Evolutionary conservation across 176 grass and related monocot genomes (phyloP).

Genomic region (Lolium rigidum): DNA sequence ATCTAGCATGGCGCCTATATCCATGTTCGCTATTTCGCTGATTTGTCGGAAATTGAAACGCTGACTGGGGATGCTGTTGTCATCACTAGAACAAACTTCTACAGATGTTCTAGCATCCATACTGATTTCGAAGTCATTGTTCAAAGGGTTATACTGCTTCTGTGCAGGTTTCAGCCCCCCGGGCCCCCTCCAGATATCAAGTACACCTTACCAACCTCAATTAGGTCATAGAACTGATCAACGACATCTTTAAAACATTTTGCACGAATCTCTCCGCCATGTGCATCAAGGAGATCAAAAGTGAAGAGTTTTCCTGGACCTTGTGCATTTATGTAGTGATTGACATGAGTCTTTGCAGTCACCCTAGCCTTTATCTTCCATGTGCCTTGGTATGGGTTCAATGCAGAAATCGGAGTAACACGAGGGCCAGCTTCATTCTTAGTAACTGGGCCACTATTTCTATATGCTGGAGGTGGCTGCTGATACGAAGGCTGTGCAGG

Average conservation of each 20-base stretch:
- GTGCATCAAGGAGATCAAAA: slow-evolving; percentile 82
- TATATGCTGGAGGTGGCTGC: slow-evolving; percentile 57
- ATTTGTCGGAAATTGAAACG: slow-evolving; percentile 74
- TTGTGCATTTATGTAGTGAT: slow-evolving; percentile 50
- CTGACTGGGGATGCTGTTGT: slow-evolving; percentile 64
- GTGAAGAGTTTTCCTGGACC: slow-evolving; percentile 80
- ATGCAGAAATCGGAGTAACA: slow-evolving; percentile 63
- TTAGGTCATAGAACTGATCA: slow-evolving; percentile 69
- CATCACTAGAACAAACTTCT: slow-evolving; percentile 66
- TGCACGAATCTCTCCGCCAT: slow-evolving; percentile 74
- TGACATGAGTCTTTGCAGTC: slow-evolving; percentile 64
- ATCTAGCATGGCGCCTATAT: slow-evolving; percentile 59
- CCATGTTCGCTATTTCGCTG: slow-evolving; percentile 73
- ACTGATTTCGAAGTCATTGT: slow-evolving; percentile 70
- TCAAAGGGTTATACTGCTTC: slow-evolving; percentile 71
- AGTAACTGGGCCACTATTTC: slow-evolving; percentile 60
- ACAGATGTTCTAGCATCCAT: slow-evolving; percentile 51
- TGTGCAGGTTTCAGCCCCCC: slow-evolving; percentile 31
- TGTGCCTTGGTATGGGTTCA: slow-evolving; percentile 73
- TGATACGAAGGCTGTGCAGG: slow-evolving; percentile 55
- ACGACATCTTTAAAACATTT: slow-evolving; percentile 67
- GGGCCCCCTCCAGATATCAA: slow-evolving; percentile 75
- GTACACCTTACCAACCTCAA: slow-evolving; percentile 87
- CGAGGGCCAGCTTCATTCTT: slow-evolving; percentile 63
- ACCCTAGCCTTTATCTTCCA: slow-evolving; percentile 96